These are phyloP conservation scores for Pseudogymnoascus sp. DNA, from an alignment of 2,329 filamentous ascomycete genomes.

Conservation along the genomic window DNA sequence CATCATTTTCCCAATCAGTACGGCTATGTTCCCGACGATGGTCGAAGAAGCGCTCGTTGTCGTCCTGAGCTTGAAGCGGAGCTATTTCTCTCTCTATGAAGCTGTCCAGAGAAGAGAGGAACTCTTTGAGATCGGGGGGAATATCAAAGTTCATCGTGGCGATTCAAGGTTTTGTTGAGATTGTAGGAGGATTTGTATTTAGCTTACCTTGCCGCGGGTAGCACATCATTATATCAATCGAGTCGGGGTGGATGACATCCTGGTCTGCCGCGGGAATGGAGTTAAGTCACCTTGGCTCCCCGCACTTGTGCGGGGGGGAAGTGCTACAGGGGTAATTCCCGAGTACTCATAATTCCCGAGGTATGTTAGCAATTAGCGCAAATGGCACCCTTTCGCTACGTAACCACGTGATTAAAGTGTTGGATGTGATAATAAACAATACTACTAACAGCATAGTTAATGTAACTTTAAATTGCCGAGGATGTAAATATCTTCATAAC, in stretches of 20 bases:
- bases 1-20: constrained; percentile 46
- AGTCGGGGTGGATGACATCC: neutral
- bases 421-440: neutral
- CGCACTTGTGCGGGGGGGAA: neutral
- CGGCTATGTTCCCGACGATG: constrained; percentile 56
- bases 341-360: constrained; percentile 1
- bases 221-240: constrained; percentile 6
- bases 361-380: neutral
- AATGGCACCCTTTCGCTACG: neutral
- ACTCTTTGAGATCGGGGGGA: constrained; percentile 41
- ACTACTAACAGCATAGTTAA: too few relatives aligned
- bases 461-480: too few relatives aligned
- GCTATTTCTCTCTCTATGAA: constrained; percentile 50
- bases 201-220: neutral
- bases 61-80: constrained; percentile 50
- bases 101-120: constrained; percentile 45
- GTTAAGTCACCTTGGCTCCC: neutral
- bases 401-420: neutral
- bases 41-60: constrained; percentile 61
- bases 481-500: too few relatives aligned
- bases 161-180: constrained; percentile 17
- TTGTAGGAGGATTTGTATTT: neutral
- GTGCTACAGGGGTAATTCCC: neutral
- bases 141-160: constrained; percentile 49
- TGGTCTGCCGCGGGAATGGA: neutral